phyloP scores from a whole-genome alignment of 805 yeast genomes.

The Vanderwaltozyma yarrowii region DNA sequence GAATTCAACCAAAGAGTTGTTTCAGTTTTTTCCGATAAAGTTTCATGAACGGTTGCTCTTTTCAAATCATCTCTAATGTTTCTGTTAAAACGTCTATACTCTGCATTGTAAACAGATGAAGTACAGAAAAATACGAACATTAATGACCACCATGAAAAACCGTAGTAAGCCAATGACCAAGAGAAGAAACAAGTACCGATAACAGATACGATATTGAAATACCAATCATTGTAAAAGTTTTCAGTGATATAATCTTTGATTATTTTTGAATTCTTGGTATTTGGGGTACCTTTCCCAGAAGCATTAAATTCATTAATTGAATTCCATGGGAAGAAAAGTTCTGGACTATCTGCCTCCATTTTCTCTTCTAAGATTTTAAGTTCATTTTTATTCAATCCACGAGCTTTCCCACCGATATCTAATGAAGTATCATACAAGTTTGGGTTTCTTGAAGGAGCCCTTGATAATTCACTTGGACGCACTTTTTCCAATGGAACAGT shows the following conservation, averaged over 20 bases:
- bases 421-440: conserved; percentile 24
- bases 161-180: conserved; percentile 53
- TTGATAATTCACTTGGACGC: conserved; percentile 15
- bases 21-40: conserved; percentile 53
- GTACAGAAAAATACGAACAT: conserved; percentile 49
- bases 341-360: conserved; percentile 5
- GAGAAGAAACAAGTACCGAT: conserved; percentile 65
- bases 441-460: conserved; percentile 18
- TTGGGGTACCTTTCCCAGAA: conserved; percentile 10
- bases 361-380: conserved; percentile 7
- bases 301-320: conserved; percentile 24
- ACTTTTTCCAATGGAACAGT: conserved; percentile 24
- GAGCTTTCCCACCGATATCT: neutral
- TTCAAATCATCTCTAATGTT: conserved; percentile 68
- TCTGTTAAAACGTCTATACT: conserved; percentile 65
- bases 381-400: conserved; percentile 3
- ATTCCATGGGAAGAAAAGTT: conserved; percentile 30
- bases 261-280: conserved; percentile 22
- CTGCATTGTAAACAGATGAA: conserved; percentile 59
- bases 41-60: conserved; percentile 52
- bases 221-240: conserved; percentile 61
- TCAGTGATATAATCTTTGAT: conserved; percentile 55
- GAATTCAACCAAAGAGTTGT: conserved; percentile 77
- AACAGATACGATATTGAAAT: conserved; percentile 54
- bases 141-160: conserved; percentile 57